Evolutionary conservation across 495 filamentous ascomycete genomes (phyloP), one percentile per base, ranked within the genome.

Genomic region (Penicillium antarcticum): DNA sequence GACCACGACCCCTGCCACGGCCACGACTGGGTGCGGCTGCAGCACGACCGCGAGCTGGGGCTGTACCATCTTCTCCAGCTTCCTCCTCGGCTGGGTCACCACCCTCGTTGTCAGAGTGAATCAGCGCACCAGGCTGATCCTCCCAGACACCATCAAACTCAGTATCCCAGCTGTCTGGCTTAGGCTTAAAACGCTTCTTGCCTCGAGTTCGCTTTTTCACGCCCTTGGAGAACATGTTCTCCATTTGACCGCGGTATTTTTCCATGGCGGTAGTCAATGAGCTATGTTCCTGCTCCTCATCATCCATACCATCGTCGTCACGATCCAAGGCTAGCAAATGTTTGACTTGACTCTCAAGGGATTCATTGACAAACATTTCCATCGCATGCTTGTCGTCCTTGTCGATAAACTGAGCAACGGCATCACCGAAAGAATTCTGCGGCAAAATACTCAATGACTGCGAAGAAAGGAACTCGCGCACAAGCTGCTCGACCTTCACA

Each of bases 371-470:
- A 58, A 97, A 97, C 57, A 80, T 81, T 58, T 95, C 86, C 80
- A 97, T 87, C 0, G 92, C 92, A 56, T 94, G 84, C 56, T 91
- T 95, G 69, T 99, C 94, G 58, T 96, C 89, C 55, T 97, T 97
- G 67, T 91, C 86, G 19, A 97, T 89, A 64, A 92, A 99, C 53
- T 95, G 89, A 46, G 84, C 84, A 7, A 99, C 91, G 0, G 94
- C 95, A 67, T 97, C 92, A 6, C 91, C 87, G 62, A 99, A 96
- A 0, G 83, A 87, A 44, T 91, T 92, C 59, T 92, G 86, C 0
- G 94, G 92, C 0, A 99, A 76, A 51, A 97, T 94, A 51, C 88
- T 92, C 10, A 97, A 77, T 0, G 87, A 88, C 52, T 97, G 90
- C 7, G 87, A 85, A 1, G 80, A 76, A 33, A 99, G 79, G 52